A percentile compares a stretch with the other conserved stretches of the same genome.
These are phyloP conservation scores for Clavispora santaluciae DNA, from an alignment of 805 yeast species.

Conservation along the genomic window DNA sequence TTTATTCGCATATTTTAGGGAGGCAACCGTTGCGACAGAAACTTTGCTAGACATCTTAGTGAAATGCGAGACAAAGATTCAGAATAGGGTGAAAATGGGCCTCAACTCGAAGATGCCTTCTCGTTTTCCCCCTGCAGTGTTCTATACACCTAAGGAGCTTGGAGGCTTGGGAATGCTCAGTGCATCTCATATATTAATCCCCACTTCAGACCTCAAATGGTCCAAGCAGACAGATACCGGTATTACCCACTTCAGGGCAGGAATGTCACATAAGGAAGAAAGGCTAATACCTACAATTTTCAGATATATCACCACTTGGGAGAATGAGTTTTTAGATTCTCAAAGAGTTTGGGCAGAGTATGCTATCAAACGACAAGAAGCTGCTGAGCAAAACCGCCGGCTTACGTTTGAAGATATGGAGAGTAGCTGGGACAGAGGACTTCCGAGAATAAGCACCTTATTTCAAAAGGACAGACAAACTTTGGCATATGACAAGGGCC, in stretches of 20 bases:
- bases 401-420: conserved; percentile 90
- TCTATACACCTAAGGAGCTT: conserved; percentile 93
- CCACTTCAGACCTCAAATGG: conserved; percentile 88
- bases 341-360: conserved; percentile 98
- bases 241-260: conserved; percentile 88
- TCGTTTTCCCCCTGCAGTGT: conserved; percentile 97
- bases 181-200: conserved; percentile 93
- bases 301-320: conserved; percentile 94
- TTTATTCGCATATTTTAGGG: conserved; percentile 84
- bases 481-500: conserved; percentile 91
- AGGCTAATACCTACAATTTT: conserved; percentile 89
- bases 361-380: conserved; percentile 84
- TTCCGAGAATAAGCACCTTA: conserved; percentile 91
- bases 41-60: conserved; percentile 75
- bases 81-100: conserved; percentile 91
- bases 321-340: conserved; percentile 88
- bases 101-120: conserved; percentile 98
- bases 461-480: conserved; percentile 95
- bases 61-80: conserved; percentile 87
- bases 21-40: conserved; percentile 84
- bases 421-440: conserved; percentile 93
- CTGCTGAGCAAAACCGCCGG: conserved; percentile 77
- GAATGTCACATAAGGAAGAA: conserved; percentile 79
- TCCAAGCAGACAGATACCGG: conserved; percentile 93
- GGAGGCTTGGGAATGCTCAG: conserved; percentile 98